These are phyloP conservation scores for Penicillium maclennaniae DNA, from an alignment of 495 filamentous ascomycete genomes.

Conservation along the genomic window DNA sequence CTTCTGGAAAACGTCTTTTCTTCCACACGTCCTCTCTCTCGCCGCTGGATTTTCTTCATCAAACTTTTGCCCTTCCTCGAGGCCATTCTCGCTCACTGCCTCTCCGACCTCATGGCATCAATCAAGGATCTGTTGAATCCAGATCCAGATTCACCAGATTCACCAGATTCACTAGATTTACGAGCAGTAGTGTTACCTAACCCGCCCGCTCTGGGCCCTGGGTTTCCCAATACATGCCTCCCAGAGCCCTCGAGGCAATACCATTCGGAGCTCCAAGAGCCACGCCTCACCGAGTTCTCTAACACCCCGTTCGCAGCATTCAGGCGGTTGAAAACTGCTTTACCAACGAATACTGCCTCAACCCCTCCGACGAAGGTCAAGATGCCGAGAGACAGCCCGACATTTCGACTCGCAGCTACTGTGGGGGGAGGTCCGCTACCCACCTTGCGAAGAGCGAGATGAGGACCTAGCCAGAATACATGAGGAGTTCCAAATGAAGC, in stretches of 20 bases:
- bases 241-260: neutral
- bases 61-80: neutral
- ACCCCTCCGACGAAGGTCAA: conserved; percentile 40
- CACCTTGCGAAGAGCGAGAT: conserved; percentile 61
- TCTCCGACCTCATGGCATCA: conserved; percentile 22
- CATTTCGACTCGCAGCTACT: conserved; percentile 53
- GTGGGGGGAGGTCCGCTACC: conserved; percentile 64
- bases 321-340: too few relatives aligned
- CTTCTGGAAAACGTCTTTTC: conserved; percentile 23
- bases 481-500: conserved; percentile 58
- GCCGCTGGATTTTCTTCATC: conserved; percentile 2
- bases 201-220: too few relatives aligned
- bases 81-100: neutral
- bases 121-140: conserved; percentile 34
- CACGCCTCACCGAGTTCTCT: neutral
- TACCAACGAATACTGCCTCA: neutral
- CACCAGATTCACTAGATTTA: too few relatives aligned
- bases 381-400: conserved; percentile 55
- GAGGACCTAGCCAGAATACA: conserved; percentile 52
- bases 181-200: too few relatives aligned
- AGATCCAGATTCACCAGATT: conserved; percentile 4
- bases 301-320: conserved; percentile 1
- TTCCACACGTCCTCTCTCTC: conserved; percentile 12
- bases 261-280: conserved; percentile 5
- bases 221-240: neutral